These are phyloP conservation scores for Fusarium secorum DNA, from an alignment of 2,329 filamentous ascomycete genomes.

Conservation along the genomic window DNA sequence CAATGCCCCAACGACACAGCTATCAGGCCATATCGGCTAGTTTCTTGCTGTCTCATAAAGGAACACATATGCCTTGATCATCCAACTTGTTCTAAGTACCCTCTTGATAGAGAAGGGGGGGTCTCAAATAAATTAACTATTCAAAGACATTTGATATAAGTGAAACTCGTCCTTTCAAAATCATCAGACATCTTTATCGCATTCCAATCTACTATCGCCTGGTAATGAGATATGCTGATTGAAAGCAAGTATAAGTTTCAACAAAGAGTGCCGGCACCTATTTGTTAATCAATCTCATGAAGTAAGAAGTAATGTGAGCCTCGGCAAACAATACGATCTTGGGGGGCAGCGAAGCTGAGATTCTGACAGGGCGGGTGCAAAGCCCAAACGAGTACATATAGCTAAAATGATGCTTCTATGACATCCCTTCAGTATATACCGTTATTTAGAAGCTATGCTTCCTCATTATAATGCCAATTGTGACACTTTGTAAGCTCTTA, in stretches of 20 bases:
- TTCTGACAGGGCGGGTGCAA: not conserved
- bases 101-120: not conserved
- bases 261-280: too few species aligned
- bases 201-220: not conserved
- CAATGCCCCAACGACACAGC: not conserved
- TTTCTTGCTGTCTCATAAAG: not conserved
- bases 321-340: not conserved
- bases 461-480: not conserved
- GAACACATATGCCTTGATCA: too few species aligned
- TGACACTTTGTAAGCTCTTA: not conserved
- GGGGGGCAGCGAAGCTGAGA: not conserved
- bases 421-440: fast-evolving
- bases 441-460: not conserved
- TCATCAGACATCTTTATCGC: not conserved
- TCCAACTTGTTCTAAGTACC: not conserved
- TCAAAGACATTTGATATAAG: not conserved
- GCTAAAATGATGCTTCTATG: not conserved
- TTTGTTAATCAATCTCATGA: not conserved
- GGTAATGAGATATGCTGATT: not conserved
- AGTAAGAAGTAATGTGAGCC: not conserved
- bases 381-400: not conserved
- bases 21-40: too few species aligned
- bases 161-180: not conserved
- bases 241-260: not conserved
- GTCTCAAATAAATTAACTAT: not conserved